Percentiles rank a stretch among this genome's conserved stretches.
These are phyloP conservation scores for Talaromyces rugulosus DNA, from an alignment of 2,329 filamentous ascomycete species.

Conservation along the genomic window DNA sequence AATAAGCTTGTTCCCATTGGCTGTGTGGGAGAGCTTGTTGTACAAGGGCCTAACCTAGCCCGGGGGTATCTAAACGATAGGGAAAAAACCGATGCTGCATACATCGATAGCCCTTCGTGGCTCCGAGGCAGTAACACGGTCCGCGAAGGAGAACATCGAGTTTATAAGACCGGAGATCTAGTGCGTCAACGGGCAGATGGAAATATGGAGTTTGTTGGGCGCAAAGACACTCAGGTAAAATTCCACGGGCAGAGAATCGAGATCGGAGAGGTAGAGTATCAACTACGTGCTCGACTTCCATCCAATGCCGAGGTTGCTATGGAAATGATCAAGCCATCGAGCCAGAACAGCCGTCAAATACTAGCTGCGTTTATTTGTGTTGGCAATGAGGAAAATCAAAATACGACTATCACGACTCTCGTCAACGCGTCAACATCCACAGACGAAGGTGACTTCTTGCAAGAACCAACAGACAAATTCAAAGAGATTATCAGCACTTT, in stretches of 20 bases:
- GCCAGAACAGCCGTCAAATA: not conserved
- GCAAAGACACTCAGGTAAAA: conserved; percentile 38
- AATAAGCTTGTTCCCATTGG: conserved; percentile 36
- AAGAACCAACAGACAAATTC: not conserved
- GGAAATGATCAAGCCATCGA: not conserved
- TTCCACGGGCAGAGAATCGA: conserved; percentile 40
- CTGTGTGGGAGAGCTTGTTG: conserved; percentile 37
- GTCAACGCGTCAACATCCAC: not conserved
- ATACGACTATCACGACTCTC: not conserved
- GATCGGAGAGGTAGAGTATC: conserved; percentile 35
- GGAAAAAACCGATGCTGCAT: not conserved
- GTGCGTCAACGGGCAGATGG: conserved; percentile 34
- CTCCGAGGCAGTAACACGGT: not conserved
- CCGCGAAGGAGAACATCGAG: conserved; percentile 19
- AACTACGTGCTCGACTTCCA: not conserved
- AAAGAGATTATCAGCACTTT: not conserved
- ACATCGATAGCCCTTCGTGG: not conserved
- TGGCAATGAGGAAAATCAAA: not conserved
- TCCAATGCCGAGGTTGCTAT: not conserved
- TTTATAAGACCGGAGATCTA: conserved; percentile 33
- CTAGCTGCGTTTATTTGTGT: not conserved
- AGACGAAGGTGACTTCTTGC: not conserved
- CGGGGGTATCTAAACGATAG: conserved; percentile 20
- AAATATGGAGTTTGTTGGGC: conserved; percentile 27
- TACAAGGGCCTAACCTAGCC: conserved; percentile 32